Evolutionary conservation across 164 flowering plant species (phyloP).

Genomic region (Annona squamosa): DNA sequence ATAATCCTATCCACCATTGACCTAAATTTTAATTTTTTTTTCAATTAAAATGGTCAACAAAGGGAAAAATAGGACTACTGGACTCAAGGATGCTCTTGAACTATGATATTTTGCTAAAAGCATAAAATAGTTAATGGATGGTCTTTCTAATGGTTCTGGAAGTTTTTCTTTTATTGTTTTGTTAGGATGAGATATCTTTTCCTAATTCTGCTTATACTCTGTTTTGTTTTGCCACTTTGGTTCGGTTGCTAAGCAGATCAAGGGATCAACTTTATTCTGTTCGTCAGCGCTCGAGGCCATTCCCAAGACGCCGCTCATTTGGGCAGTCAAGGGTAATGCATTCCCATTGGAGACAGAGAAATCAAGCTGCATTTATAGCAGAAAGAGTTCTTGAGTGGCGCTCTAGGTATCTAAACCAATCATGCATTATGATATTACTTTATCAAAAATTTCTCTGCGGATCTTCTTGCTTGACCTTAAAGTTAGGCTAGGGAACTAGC

Average conservation of each 20-base stretch:
- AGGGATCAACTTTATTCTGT: slow-evolving; percentile 15
- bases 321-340: slow-evolving; percentile 29
- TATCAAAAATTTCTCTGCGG: neutral
- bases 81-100: too few species aligned
- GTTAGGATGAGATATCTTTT: too few species aligned
- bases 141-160: too few species aligned
- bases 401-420: slow-evolving; percentile 32
- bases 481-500: neutral
- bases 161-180: too few species aligned
- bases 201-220: too few species aligned
- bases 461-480: neutral
- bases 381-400: slow-evolving; percentile 58
- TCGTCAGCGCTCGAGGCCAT: slow-evolving; percentile 28
- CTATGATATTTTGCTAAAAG: too few species aligned
- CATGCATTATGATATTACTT: neutral
- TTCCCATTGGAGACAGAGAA: slow-evolving; percentile 4
- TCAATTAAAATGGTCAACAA: too few species aligned
- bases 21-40: too few species aligned
- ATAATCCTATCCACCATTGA: too few species aligned
- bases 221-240: neutral
- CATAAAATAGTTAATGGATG: too few species aligned
- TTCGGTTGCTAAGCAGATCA: slow-evolving; percentile 24
- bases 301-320: slow-evolving; percentile 56
- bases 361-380: slow-evolving; percentile 24
- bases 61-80: too few species aligned